These are phyloP conservation scores for Xylariaceae sp. DNA, from an alignment of 2,329 filamentous ascomycete genomes.

Conservation along the genomic window DNA sequence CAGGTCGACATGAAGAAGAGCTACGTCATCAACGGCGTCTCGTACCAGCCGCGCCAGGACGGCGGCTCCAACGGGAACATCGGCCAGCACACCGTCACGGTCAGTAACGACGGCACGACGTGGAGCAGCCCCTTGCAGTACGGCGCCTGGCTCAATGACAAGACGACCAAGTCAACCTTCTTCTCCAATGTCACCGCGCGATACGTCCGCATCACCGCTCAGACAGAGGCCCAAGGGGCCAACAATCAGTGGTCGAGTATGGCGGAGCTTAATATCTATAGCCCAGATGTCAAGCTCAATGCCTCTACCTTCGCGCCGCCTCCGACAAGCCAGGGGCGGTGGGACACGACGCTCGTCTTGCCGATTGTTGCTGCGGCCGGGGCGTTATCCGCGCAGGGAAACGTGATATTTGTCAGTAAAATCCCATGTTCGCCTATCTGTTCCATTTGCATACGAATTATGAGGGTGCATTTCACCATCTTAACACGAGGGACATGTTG, in stretches of 20 bases:
- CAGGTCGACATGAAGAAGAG: conserved; percentile 27
- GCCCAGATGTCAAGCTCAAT: conserved; percentile 17
- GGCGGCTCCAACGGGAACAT: conserved; percentile 26
- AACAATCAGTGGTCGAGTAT: conserved; percentile 30
- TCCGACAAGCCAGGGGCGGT: conserved; percentile 25
- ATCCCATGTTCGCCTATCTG: not conserved
- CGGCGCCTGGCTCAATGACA: conserved; percentile 29
- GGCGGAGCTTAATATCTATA: conserved; percentile 30
- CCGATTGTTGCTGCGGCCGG: conserved; percentile 33
- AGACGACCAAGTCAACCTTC: conserved; percentile 28
- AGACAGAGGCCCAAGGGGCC: conserved; percentile 24
- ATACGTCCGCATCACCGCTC: conserved; percentile 29
- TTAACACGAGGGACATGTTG: no score
- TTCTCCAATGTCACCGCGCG: conserved; percentile 28
- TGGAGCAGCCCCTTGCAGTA: conserved; percentile 26
- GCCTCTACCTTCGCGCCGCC: conserved; percentile 15
- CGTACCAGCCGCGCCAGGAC: conserved; percentile 29
- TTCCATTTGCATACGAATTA: no score
- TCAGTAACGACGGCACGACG: conserved; percentile 26
- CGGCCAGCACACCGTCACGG: conserved; percentile 25
- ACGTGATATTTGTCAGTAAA: conserved; percentile 19
- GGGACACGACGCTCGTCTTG: conserved; percentile 33
- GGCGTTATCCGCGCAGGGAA: conserved; percentile 24
- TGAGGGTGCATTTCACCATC: no score
- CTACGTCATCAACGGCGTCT: conserved; percentile 28